These are phyloP conservation scores for Trichosporon sp. DNA, from an alignment of 1,284 basidiomycete genomes.

Conservation along the genomic window DNA sequence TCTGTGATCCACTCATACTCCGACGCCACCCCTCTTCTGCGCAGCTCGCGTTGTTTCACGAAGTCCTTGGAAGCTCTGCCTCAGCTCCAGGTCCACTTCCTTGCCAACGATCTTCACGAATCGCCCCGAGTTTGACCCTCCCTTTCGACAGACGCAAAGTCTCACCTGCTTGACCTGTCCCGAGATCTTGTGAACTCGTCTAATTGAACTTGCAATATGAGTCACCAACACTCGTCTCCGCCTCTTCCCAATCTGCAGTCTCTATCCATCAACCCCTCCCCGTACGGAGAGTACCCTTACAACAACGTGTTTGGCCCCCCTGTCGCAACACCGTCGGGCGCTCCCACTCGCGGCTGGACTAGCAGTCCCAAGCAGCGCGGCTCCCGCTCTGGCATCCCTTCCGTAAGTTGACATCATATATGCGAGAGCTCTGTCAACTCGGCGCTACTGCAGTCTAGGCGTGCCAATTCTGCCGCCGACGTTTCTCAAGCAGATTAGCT, in stretches of 20 bases:
- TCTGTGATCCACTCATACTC: background rate
- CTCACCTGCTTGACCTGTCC: background rate
- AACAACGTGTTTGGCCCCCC: slow-evolving; percentile 44
- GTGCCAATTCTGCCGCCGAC: no score
- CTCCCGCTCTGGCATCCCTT: slow-evolving; percentile 39
- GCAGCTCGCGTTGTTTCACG: background rate
- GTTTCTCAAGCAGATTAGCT: no score
- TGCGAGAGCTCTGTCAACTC: no score
- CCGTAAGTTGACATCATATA: slow-evolving; percentile 21
- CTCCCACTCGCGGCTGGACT: slow-evolving; percentile 26
- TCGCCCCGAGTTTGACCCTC: background rate
- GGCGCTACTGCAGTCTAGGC: no score
- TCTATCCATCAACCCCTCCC: slow-evolving; percentile 34
- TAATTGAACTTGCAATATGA: slow-evolving; percentile 8
- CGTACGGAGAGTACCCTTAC: slow-evolving; percentile 37
- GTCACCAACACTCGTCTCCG: slow-evolving; percentile 30
- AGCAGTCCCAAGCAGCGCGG: slow-evolving; percentile 31
- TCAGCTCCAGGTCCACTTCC: background rate
- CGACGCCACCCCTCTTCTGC: background rate
- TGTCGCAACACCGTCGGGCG: slow-evolving; percentile 17
- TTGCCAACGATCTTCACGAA: background rate
- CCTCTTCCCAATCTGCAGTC: slow-evolving; percentile 40
- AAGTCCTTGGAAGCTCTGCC: background rate
- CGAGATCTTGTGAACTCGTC: background rate
- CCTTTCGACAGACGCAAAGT: background rate